phyloP scores from a whole-genome alignment of 2,329 filamentous ascomycete genomes.

The Penicillium sp. region DNA sequence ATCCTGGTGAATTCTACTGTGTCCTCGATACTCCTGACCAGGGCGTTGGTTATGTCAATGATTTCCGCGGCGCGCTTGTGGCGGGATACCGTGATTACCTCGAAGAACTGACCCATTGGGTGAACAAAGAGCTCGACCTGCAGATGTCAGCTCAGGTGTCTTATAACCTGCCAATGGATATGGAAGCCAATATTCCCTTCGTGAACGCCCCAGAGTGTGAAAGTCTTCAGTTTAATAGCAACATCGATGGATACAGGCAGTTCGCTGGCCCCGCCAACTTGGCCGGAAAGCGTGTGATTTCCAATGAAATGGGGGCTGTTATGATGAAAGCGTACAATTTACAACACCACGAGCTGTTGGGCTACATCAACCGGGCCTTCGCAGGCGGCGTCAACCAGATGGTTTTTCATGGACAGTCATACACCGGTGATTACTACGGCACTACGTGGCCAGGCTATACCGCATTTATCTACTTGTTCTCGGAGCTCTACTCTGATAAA shows the following conservation, averaged over 20 bases:
- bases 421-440: slow-evolving; percentile 47
- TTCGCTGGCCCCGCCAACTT: slow-evolving; percentile 47
- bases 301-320: slow-evolving; percentile 44
- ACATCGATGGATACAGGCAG: slow-evolving; percentile 48
- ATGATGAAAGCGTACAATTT: slow-evolving; percentile 29
- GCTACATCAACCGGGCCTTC: slow-evolving; percentile 44
- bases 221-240: slow-evolving; percentile 41
- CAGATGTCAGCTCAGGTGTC: slow-evolving; percentile 46
- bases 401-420: slow-evolving; percentile 52
- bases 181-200: slow-evolving; percentile 43
- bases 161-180: slow-evolving; percentile 51
- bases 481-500: slow-evolving; percentile 34
- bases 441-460: slow-evolving; percentile 56
- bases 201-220: slow-evolving; percentile 50
- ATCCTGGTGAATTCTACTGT: slow-evolving; percentile 17
- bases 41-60: slow-evolving; percentile 29
- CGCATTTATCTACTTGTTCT: slow-evolving; percentile 49
- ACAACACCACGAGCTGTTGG: slow-evolving; percentile 37
- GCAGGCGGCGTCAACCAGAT: slow-evolving; percentile 50
- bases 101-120: slow-evolving; percentile 36
- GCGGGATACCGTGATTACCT: slow-evolving; percentile 40
- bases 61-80: slow-evolving; percentile 29
- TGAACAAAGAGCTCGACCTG: slow-evolving; percentile 35
- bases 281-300: slow-evolving; percentile 45
- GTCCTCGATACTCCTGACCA: slow-evolving; percentile 20